These are phyloP conservation scores for Cerrena zonata DNA, from an alignment of 1,284 basidiomycete species.

Conservation along the genomic window DNA sequence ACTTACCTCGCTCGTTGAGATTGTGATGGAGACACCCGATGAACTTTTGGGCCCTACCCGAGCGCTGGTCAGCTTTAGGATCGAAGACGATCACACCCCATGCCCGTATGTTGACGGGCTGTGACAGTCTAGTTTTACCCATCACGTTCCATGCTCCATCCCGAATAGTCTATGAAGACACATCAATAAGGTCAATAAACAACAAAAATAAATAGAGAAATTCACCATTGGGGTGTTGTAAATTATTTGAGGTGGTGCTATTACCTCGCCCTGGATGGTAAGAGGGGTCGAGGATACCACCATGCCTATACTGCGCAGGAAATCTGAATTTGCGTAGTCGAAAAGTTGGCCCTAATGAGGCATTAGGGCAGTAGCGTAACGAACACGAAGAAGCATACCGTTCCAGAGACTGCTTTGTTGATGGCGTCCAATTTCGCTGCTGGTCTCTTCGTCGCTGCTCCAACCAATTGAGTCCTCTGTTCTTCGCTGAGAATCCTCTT, in stretches of 20 bases:
- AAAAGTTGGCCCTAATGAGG: conserved; percentile 16
- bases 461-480: conserved; percentile 34
- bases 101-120: conserved; percentile 11
- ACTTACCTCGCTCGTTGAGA: conserved; percentile 30
- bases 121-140: not conserved
- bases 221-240: not conserved
- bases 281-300: conserved; percentile 20
- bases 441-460: conserved; percentile 39
- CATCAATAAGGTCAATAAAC: not conserved
- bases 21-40: conserved; percentile 21
- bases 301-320: conserved; percentile 30
- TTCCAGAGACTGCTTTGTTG: conserved; percentile 24
- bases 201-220: not conserved
- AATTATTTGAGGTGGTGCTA: conserved; percentile 25
- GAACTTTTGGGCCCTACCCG: conserved; percentile 12
- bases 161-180: conserved; percentile 11
- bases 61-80: not conserved
- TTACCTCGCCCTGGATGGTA: conserved; percentile 21
- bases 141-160: conserved; percentile 33
- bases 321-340: conserved; percentile 30
- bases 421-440: conserved; percentile 32
- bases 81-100: conserved; percentile 30
- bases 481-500: conserved; percentile 38
- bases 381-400: conserved; percentile 14
- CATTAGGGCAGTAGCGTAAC: not conserved